Evolutionary conservation across 2,329 filamentous ascomycete species (phyloP).

Genomic region (Aspergillus hortae): DNA sequence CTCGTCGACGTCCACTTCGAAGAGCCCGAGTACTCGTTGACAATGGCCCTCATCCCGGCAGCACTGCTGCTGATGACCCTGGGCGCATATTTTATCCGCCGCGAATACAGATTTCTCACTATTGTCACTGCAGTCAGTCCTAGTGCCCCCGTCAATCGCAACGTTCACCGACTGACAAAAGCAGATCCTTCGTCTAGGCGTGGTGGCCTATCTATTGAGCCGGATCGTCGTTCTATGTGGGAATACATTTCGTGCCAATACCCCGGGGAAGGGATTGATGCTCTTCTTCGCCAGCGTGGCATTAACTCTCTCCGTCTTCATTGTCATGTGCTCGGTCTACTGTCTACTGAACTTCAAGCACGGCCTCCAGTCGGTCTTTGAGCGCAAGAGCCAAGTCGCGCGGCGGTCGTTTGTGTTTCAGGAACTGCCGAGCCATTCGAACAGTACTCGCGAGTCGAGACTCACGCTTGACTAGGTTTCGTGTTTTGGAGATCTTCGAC

Average conservation of each 20-base stretch:
- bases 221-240: conserved; percentile 1
- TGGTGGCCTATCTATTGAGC: conserved; percentile 1
- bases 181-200: neutral
- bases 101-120: neutral
- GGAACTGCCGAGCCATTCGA: neutral
- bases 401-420: neutral
- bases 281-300: conserved; percentile 1
- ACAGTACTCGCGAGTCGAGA: neutral
- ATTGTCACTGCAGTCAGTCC: neutral
- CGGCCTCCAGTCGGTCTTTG: neutral
- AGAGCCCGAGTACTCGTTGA: conserved; percentile 17
- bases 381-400: neutral
- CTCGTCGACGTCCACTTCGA: conserved; percentile 18
- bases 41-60: conserved; percentile 14
- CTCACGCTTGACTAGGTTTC: neutral
- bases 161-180: neutral
- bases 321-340: neutral
- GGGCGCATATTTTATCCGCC: conserved; percentile 2
- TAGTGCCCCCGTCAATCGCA: neutral
- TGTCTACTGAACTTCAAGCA: conserved; percentile 1
- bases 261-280: conserved; percentile 1
- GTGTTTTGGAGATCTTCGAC: too few species aligned
- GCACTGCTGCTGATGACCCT: conserved; percentile 12
- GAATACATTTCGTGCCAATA: neutral
- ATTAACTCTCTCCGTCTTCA: neutral